Conservation (phyloP, 2,329 filamentous ascomycete genomes). For the Alternaria consortialis region DNA sequence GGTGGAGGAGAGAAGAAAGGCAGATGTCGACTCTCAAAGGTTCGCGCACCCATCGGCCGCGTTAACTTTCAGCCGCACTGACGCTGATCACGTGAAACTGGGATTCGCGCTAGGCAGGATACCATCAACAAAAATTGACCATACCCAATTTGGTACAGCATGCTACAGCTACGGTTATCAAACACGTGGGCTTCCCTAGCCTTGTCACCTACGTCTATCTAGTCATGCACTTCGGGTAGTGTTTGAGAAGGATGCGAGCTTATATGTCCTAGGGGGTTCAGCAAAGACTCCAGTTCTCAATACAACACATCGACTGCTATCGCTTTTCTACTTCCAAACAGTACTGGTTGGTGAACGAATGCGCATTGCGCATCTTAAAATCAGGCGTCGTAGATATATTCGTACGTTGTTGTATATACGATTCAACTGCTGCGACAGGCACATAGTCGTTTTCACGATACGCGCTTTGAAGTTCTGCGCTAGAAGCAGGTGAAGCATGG, state of each 20-base stretch:
- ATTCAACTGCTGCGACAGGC: slow-evolving; percentile 5
- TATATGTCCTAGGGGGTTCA: neutral
- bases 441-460: slow-evolving; percentile 1
- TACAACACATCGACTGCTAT: neutral
- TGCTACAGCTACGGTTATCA: slow-evolving; percentile 4
- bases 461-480: slow-evolving; percentile 23
- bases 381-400: neutral
- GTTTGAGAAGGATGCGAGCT: neutral
- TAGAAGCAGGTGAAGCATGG: slow-evolving; percentile 36
- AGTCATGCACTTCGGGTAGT: neutral
- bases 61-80: slow-evolving; percentile 30
- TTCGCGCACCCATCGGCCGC: slow-evolving; percentile 29
- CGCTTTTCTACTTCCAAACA: neutral
- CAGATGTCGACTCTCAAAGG: slow-evolving; percentile 27
- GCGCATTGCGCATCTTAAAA: neutral
- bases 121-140: slow-evolving; percentile 6
- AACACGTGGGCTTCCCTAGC: slow-evolving; percentile 1
- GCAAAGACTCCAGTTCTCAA: neutral
- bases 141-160: slow-evolving; percentile 6
- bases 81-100: slow-evolving; percentile 21
- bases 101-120: slow-evolving; percentile 14
- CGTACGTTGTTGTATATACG: neutral
- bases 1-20: slow-evolving; percentile 28
- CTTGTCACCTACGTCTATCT: neutral
- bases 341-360: neutral